phyloP scores from a whole-genome alignment of 768 basidiomycete genomes.

The Hypholoma fasciculare region DNA sequence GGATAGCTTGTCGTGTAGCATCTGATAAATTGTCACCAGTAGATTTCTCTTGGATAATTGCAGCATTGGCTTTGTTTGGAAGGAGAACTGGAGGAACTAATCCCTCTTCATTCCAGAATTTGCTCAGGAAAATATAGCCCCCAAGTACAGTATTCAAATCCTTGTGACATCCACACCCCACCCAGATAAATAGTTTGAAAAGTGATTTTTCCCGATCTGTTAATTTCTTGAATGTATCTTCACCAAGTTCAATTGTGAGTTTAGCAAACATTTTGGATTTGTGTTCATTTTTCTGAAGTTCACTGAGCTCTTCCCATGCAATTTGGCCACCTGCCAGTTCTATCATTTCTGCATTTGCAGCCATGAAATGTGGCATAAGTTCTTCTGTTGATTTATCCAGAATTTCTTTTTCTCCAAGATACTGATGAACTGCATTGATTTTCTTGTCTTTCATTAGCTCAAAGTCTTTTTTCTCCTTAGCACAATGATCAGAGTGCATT shows the following conservation, averaged over 20 bases:
- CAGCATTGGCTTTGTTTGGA: slow-evolving; percentile 23
- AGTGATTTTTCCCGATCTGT: neutral
- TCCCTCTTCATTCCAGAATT: neutral
- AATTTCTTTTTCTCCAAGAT: too few relatives aligned
- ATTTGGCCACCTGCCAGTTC: too few relatives aligned
- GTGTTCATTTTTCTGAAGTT: neutral
- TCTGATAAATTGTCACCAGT: too few relatives aligned
- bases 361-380: too few relatives aligned
- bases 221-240: slow-evolving; percentile 14
- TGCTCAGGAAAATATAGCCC: slow-evolving; percentile 1
- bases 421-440: neutral
- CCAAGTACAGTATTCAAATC: slow-evolving; percentile 16
- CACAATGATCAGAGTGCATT: slow-evolving; percentile 16
- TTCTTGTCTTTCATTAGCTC: too few relatives aligned
- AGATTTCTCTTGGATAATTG: too few relatives aligned
- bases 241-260: too few relatives aligned
- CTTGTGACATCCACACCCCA: slow-evolving; percentile 17
- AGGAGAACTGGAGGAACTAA: slow-evolving; percentile 24
- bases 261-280: too few relatives aligned
- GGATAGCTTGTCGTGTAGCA: too few relatives aligned
- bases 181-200: slow-evolving; percentile 7
- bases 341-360: too few relatives aligned
- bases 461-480: slow-evolving; percentile 19
- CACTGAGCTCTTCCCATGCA: too few relatives aligned
- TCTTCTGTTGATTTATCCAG: too few relatives aligned